Conservation (phyloP, 768 basidiomycete genomes). For the Tulasnella sp. region DNA sequence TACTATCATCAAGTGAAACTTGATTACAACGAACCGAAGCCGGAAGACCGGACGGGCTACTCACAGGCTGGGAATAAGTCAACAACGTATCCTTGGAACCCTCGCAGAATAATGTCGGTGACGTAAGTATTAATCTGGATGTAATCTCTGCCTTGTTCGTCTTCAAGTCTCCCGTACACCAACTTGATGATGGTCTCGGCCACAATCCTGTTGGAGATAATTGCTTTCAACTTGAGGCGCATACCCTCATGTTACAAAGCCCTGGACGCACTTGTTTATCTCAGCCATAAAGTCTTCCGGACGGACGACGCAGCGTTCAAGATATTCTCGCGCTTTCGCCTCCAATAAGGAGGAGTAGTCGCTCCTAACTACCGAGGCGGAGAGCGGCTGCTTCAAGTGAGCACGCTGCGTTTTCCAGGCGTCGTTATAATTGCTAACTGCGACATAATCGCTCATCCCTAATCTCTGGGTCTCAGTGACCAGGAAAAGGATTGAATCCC, state of each 20-base stretch:
- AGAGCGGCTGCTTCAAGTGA: neutral
- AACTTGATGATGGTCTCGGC: neutral
- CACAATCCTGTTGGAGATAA: neutral
- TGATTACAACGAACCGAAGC: too few species aligned
- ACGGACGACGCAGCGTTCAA: neutral
- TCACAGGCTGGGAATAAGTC: slow-evolving; percentile 3
- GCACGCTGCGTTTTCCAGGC: neutral
- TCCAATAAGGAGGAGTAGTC: neutral
- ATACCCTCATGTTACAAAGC: neutral
- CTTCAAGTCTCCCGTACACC: slow-evolving; percentile 8
- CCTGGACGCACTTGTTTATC: neutral
- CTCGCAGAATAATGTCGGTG: neutral
- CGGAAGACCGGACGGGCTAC: too few species aligned
- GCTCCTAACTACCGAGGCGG: neutral
- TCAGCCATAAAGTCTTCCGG: neutral
- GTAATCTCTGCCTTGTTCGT: neutral
- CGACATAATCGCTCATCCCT: neutral
- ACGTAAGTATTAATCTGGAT: neutral
- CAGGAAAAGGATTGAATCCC: neutral
- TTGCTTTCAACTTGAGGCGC: neutral
- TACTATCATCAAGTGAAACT: neutral
- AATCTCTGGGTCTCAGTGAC: neutral
- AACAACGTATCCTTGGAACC: neutral
- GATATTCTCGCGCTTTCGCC: neutral
- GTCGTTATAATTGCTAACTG: neutral